A percentile compares a stretch with the other conserved stretches of the same genome.
Evolutionary conservation across 495 filamentous ascomycete species (phyloP).

Genomic region (Rostrohypoxylon terebratum): DNA sequence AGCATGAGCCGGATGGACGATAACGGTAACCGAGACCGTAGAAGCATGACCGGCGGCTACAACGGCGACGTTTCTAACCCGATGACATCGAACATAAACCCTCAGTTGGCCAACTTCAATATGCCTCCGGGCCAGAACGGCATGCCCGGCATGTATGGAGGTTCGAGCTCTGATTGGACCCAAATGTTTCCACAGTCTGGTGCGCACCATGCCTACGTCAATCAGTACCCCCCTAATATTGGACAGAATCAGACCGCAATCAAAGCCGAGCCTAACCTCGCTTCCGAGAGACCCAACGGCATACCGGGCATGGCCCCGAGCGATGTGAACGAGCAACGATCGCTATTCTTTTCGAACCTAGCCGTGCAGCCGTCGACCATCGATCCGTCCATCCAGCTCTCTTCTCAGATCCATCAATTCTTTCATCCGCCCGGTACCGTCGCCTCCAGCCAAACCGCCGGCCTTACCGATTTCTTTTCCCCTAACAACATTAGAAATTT

Average conservation of each 20-base stretch:
- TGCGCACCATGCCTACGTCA: constrained; percentile 70
- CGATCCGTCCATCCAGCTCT: constrained; percentile 64
- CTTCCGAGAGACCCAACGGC: constrained; percentile 56
- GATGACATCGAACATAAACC: constrained; percentile 68
- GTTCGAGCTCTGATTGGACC: constrained; percentile 70
- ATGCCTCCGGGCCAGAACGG: constrained; percentile 65
- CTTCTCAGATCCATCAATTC: constrained; percentile 63
- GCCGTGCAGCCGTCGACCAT: constrained; percentile 55
- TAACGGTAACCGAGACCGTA: constrained; percentile 61
- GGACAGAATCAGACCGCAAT: constrained; percentile 64
- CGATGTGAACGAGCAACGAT: constrained; percentile 51
- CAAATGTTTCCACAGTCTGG: constrained; percentile 76
- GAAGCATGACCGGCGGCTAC: constrained; percentile 65
- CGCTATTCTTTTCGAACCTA: constrained; percentile 56
- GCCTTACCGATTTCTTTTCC: constrained; percentile 64
- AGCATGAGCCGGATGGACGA: constrained; percentile 67
- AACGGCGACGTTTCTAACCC: constrained; percentile 63
- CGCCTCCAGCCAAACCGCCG: constrained; percentile 51
- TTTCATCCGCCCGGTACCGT: constrained; percentile 63
- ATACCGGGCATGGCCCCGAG: constrained; percentile 55
- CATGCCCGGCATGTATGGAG: constrained; percentile 61
- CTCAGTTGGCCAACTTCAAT: constrained; percentile 66
- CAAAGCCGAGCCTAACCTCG: constrained; percentile 62
- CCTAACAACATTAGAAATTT: constrained; percentile 71
- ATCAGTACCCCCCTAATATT: constrained; percentile 68